Base-by-base conservation (phyloP, 2,329 filamentous ascomycete genomes). In the Fusarium staphyleae region DNA sequence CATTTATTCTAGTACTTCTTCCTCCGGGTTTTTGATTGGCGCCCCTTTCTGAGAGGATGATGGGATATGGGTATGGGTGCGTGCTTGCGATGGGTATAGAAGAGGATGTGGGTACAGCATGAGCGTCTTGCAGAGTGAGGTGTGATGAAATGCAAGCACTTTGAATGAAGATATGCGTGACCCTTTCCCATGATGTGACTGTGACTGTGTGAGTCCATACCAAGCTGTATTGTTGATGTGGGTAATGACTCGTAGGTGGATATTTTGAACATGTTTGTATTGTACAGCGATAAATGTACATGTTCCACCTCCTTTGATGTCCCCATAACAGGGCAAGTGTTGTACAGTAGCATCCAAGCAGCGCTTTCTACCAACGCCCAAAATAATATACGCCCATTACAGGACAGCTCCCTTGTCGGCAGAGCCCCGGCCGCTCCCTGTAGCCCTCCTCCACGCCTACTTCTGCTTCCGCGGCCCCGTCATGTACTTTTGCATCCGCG, bases 401-500 rank as follows among this genome's bases (percentile, higher is more conserved):
- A 11, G 28, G 10, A 13, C 28, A 10, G 28, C 11, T 10, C 4
- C 28, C 8, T 29, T 13, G 28, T 15, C 15, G 14, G 4, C 19
- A 22, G 19, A 22, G 19, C 6, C 19, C 6, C 4, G 19, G 4
- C 19, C 6, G 4, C 19, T 22, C 19, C 30, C 14, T 22, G 26
- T 13, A 32, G 15, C 24, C 33, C 52, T 15, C 33, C 36, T 22
- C 48, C 26, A 14, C 60, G 3, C 14, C 66, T 63, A 75, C 52
- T 71, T 73, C 48, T 70, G 67, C 68, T 72, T 76, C 59, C 60
- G 57, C 41, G 67, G 70, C 44, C 67, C 76, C n/a, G 74, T 93
- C 84, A 83, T 86, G 78, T 62, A 86, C 82, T 69, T 88, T 82
- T 77, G 87, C 83, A 79, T 96, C 79, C 95, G 85, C 63, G 84